Conservation (phyloP, 139 green algal genomes). For the Micromonas commoda region DNA sequence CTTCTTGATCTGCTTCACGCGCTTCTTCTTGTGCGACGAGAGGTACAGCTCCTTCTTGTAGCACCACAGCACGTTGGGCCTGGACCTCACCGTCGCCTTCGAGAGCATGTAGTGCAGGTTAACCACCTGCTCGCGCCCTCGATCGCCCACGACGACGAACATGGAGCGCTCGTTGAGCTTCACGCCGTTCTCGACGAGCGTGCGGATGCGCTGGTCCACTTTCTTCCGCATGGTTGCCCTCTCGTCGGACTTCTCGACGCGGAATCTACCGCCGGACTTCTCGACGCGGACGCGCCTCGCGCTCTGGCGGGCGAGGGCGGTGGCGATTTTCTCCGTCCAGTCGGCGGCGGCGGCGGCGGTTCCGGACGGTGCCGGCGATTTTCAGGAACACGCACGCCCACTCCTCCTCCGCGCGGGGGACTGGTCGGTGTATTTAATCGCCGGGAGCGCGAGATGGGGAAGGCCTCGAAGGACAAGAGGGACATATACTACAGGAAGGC, state of each 20-base stretch:
- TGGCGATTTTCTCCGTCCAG: too few species aligned
- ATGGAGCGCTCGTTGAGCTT: constrained; percentile 75
- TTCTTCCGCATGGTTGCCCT: constrained; percentile 98
- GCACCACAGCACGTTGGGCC: constrained; percentile 95
- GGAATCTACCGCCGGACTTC: constrained; percentile 6
- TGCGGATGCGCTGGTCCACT: constrained; percentile 88
- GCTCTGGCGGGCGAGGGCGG: too few species aligned
- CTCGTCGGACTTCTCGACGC: too few species aligned
- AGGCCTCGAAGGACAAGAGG: constrained; percentile 74
- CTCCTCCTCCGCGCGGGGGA: too few species aligned
- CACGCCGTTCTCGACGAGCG: constrained; percentile 94
- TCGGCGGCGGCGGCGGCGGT: too few species aligned
- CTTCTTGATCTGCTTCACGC: constrained; percentile 93
- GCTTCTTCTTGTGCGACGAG: constrained; percentile 85
- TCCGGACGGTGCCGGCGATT: too few species aligned
- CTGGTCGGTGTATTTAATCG: too few species aligned
- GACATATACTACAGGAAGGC: constrained; percentile 95
- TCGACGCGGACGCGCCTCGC: too few species aligned
- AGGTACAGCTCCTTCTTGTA: constrained; percentile 98
- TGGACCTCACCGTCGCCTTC: constrained; percentile 86
- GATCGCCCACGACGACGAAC: constrained; percentile 96
- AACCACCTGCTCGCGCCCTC: constrained; percentile 89
- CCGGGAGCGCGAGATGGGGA: constrained; percentile 48
- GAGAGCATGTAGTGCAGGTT: constrained; percentile 98
- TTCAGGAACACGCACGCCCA: too few species aligned